A percentile compares a stretch with the other conserved stretches of the same genome.
Evolutionary conservation across 176 grass and related monocot species (phyloP).

Genomic region (Panicum miliaceum): DNA sequence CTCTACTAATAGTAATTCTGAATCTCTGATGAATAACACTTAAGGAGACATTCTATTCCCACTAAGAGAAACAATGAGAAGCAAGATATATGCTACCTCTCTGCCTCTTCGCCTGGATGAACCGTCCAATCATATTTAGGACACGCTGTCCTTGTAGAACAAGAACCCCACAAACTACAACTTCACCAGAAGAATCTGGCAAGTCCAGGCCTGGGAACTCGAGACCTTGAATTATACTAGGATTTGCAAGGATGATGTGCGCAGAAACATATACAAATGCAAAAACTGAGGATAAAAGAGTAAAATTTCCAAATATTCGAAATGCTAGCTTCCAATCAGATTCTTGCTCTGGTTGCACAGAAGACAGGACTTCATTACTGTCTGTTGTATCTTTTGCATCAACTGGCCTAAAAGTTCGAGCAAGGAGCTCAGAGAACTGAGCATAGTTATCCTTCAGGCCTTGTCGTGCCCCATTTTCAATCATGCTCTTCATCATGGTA

Average conservation of each 20-base stretch:
- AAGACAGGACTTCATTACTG: conserved; percentile 65
- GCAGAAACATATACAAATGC: conserved; percentile 68
- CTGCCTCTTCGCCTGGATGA: conserved; percentile 76
- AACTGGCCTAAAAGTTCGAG: conserved; percentile 60
- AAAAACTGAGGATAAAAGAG: conserved; percentile 66
- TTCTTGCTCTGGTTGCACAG: conserved; percentile 66
- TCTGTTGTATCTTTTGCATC: conserved; percentile 62
- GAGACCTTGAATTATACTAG: conserved; percentile 81
- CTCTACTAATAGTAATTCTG: conserved; percentile 1
- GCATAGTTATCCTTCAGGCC: conserved; percentile 77
- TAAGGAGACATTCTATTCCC: not conserved
- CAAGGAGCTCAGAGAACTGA: conserved; percentile 74
- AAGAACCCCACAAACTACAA: conserved; percentile 83
- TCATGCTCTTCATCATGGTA: conserved; percentile 97
- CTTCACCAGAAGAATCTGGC: conserved; percentile 90
- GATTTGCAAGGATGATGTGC: conserved; percentile 75
- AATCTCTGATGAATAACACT: conserved; percentile 34
- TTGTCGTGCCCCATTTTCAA: conserved; percentile 90
- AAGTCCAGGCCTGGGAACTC: conserved; percentile 91
- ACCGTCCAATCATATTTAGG: conserved; percentile 76
- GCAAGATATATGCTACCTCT: conserved; percentile 64
- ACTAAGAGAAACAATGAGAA: conserved; percentile 13
- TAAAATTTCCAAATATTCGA: conserved; percentile 88
- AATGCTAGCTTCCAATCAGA: conserved; percentile 78
- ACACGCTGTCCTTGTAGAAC: conserved; percentile 86